Percentiles rank a stretch among this genome's conserved stretches.
Conservation (phyloP, 306 rosid genomes). For the Chamaecrista fasciculata region DNA sequence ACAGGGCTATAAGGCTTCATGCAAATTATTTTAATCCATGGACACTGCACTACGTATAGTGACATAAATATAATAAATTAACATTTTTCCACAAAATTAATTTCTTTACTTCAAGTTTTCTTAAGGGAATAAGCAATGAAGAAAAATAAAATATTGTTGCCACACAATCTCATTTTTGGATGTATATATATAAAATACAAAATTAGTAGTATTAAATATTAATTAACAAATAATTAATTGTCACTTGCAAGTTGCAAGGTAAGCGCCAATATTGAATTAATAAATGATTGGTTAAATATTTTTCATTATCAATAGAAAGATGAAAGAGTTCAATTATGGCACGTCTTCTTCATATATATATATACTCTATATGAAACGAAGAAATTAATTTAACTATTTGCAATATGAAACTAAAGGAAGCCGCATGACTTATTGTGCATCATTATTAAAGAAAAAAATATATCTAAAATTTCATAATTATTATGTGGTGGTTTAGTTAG, state of each 20-base stretch:
- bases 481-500: not conserved
- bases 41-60: not conserved
- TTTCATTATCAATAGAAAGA: not conserved
- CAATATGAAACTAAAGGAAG: constrained; percentile 1
- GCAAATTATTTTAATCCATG: not conserved
- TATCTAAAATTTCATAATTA: not conserved
- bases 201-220: no score
- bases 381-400: not conserved
- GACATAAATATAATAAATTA: not conserved
- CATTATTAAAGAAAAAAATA: no score
- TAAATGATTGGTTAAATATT: not conserved
- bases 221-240: no score
- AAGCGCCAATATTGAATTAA: not conserved
- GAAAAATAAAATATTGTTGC: not conserved
- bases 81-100: not conserved
- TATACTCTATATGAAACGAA: not conserved
- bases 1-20: no score
- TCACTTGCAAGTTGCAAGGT: not conserved
- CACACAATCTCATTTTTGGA: not conserved
- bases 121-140: not conserved
- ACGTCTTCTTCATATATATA: not conserved
- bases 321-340: not conserved
- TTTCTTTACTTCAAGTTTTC: not conserved
- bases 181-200: not conserved
- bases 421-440: not conserved